Evolutionary conservation across 371 early-diverging fungal genomes (phyloP).

Genomic region (Entomophthora muscae): DNA sequence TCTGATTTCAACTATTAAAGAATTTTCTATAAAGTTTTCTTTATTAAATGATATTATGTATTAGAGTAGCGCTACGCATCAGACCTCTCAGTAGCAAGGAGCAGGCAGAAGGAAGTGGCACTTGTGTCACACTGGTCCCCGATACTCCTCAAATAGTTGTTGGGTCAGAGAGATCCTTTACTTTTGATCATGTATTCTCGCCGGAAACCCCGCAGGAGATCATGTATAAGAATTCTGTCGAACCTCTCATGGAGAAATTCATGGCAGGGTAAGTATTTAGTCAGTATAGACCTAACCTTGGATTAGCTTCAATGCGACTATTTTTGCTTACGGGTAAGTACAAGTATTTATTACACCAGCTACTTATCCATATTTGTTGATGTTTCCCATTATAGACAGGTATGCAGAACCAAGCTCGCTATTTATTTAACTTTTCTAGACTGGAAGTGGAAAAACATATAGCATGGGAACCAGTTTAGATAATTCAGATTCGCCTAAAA

Average conservation of each 20-base stretch:
- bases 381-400: conserved; percentile 8
- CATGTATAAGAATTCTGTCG: conserved; percentile 44
- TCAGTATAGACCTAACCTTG: not conserved
- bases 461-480: conserved; percentile 63
- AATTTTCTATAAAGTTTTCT: no score
- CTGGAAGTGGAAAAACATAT: conserved; percentile 76
- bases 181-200: conserved; percentile 73
- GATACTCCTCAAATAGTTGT: conserved; percentile 38
- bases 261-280: conserved; percentile 44
- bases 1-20: no score
- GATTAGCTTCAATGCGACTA: conserved; percentile 23
- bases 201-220: conserved; percentile 45
- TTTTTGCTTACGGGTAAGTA: conserved; percentile 23
- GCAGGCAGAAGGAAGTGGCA: conserved; percentile 37
- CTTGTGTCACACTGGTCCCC: conserved; percentile 44
- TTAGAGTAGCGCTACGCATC: conserved; percentile 62
- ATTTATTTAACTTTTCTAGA: conserved; percentile 16
- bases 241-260: conserved; percentile 47
- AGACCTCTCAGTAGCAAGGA: conserved; percentile 63
- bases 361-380: conserved; percentile 15
- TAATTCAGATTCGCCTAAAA: conserved; percentile 9
- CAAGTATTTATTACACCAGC: conserved; percentile 33
- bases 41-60: no score
- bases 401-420: not conserved
- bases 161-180: conserved; percentile 51